These are phyloP conservation scores for Ulmus americana DNA, from an alignment of 331 rosid genomes.

Conservation along the genomic window DNA sequence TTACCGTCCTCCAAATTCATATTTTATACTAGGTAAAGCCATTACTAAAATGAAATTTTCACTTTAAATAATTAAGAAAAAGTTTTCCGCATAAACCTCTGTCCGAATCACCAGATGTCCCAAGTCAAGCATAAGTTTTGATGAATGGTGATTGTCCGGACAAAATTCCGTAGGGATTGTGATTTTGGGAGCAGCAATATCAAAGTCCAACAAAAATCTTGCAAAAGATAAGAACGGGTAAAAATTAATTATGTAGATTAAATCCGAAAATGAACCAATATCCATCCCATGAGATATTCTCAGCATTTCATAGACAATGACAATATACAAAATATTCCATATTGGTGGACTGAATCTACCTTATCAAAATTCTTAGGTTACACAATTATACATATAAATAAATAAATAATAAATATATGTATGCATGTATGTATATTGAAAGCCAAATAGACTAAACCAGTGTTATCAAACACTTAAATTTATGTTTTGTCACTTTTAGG, in stretches of 20 bases:
- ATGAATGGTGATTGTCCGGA: conserved; percentile 63
- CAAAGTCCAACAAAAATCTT: conserved; percentile 91
- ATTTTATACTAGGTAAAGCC: too few relatives aligned
- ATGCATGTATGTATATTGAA: too few relatives aligned
- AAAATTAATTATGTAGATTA: conserved; percentile 5
- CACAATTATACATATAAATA: too few relatives aligned
- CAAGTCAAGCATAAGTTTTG: conserved; percentile 85
- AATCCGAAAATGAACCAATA: neutral
- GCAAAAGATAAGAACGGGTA: conserved; percentile 19
- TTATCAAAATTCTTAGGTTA: too few relatives aligned
- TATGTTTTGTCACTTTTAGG: too few relatives aligned
- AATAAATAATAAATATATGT: too few relatives aligned
- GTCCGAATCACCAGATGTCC: conserved; percentile 80
- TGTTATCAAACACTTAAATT: too few relatives aligned
- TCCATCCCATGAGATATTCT: neutral
- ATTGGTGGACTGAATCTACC: neutral
- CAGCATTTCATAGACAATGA: neutral
- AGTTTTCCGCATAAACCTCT: conserved; percentile 42
- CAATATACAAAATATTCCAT: neutral
- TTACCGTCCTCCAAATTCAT: too few relatives aligned
- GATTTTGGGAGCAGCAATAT: conserved; percentile 97
- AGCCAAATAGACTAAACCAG: too few relatives aligned
- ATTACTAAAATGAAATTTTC: too few relatives aligned
- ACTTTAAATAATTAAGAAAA: conserved; percentile 6
- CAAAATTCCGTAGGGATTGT: conserved; percentile 86